Evolutionary conservation across 371 early-diverging fungal genomes (phyloP).

Genomic region (Mortierella sp.): DNA sequence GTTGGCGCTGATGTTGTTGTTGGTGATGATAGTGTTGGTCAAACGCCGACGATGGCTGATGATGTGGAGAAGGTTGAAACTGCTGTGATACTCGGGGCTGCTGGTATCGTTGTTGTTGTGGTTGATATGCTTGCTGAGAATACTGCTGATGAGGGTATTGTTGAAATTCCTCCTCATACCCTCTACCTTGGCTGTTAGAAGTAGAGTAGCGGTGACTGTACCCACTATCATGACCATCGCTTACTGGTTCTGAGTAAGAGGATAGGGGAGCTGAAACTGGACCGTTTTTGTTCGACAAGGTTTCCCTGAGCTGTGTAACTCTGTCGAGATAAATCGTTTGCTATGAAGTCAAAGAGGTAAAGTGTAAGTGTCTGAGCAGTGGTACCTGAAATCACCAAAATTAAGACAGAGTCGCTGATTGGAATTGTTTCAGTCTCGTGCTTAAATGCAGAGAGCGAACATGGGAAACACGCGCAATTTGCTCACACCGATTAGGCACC

Average conservation of each 20-base stretch:
- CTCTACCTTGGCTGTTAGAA: not conserved
- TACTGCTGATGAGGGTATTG: slow-evolving; percentile 29
- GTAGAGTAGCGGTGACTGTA: slow-evolving; percentile 27
- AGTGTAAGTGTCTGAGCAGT: not conserved
- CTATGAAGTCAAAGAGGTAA: slow-evolving; percentile 9
- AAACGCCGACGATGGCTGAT: not conserved
- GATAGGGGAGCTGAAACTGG: not conserved
- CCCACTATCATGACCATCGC: slow-evolving; percentile 14
- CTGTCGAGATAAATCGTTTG: slow-evolving; percentile 57
- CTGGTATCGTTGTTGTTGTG: slow-evolving; percentile 14
- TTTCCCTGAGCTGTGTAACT: slow-evolving; percentile 41
- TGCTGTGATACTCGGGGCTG: slow-evolving; percentile 10
- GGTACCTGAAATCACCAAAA: not conserved
- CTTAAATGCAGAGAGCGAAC: slow-evolving; percentile 1
- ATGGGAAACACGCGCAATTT: not conserved
- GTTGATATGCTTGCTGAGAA: slow-evolving; percentile 8
- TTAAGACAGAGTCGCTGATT: slow-evolving; percentile 4
- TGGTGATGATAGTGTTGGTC: slow-evolving; percentile 6
- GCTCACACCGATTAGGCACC: not conserved
- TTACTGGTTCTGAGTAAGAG: slow-evolving; percentile 14
- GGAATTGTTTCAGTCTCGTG: slow-evolving; percentile 7
- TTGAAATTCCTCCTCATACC: slow-evolving; percentile 21
- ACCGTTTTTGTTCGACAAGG: slow-evolving; percentile 3
- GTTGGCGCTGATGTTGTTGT: slow-evolving; percentile 12
- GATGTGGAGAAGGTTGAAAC: slow-evolving; percentile 6